Percentiles rank a stretch among this genome's conserved stretches.
These are phyloP conservation scores for Hemileccinum rubropunctum DNA, from an alignment of 768 basidiomycete species.

Conservation along the genomic window DNA sequence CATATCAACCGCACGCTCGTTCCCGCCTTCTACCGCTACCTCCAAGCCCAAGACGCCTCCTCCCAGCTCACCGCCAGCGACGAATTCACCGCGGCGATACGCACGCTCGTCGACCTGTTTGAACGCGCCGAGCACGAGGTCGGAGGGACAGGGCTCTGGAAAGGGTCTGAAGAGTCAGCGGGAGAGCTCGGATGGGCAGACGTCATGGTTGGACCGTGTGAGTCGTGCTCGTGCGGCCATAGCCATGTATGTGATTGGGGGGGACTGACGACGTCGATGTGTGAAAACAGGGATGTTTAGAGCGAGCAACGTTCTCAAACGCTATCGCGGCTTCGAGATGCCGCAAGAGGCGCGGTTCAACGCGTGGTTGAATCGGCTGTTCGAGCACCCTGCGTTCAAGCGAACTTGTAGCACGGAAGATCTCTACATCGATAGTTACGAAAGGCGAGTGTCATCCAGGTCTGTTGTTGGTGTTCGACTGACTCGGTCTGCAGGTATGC, in stretches of 20 bases:
- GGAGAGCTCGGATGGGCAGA: slow-evolving; percentile 61
- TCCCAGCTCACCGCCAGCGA: slow-evolving; percentile 51
- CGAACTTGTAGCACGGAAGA: slow-evolving; percentile 66
- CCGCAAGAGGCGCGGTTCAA: slow-evolving; percentile 47
- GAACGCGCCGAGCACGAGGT: slow-evolving; percentile 50
- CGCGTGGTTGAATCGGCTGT: slow-evolving; percentile 52
- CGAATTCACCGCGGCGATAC: slow-evolving; percentile 54
- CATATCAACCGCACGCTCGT: slow-evolving; percentile 62
- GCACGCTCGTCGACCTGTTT: slow-evolving; percentile 49
- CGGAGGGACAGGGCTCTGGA: slow-evolving; percentile 57
- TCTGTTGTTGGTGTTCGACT: neutral
- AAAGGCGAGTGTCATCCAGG: slow-evolving; percentile 43
- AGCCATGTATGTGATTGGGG: too few species aligned
- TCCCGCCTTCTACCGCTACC: slow-evolving; percentile 71
- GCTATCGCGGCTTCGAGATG: slow-evolving; percentile 66
- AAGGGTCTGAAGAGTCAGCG: too few species aligned
- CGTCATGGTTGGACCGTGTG: slow-evolving; percentile 71
- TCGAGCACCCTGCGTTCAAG: slow-evolving; percentile 62
- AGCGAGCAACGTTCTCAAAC: slow-evolving; percentile 57
- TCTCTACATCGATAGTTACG: slow-evolving; percentile 70
- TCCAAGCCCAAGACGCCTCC: slow-evolving; percentile 61
- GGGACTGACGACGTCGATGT: neutral
- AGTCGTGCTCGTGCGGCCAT: slow-evolving; percentile 24
- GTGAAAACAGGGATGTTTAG: slow-evolving; percentile 60
- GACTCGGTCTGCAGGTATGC: slow-evolving; percentile 51